Base-by-base conservation (phyloP, 768 basidiomycete species). In the Boletellus sp. region DNA sequence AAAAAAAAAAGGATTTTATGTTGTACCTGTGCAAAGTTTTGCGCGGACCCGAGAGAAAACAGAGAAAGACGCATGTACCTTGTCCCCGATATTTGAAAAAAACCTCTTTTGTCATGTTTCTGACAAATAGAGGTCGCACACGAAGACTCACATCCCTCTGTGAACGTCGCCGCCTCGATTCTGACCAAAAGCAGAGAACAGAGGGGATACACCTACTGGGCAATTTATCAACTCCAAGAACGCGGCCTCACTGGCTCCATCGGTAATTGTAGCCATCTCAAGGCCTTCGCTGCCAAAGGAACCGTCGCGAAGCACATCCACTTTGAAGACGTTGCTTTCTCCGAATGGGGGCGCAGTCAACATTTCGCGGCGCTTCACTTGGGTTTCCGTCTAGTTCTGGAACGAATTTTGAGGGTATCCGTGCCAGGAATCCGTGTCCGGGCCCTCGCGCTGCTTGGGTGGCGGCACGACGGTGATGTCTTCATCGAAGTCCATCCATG, bases 1-100 rank as follows among this genome's bases (percentile, higher is more conserved):
- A 60, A 83, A 84, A 58, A 79, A n/a, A 84, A 62, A 84, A 83
- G 0, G 83, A 83, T 53, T 84, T 82, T 49, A 84, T 70, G 37
- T 70, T 69, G 48, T 78, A 81, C 59, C 81, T 71, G 19, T 10
- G 12, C 38, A 26, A 26, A 1, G 22, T 1, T 40, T 4, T 34
- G n/a, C 23, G 3, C 3, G 13, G 17, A 36, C 15, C 17, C 5
- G 11, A n/a, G 12, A 38, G 31, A n/a, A n/a, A n/a, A n/a, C 4
- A 41, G 0, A 6, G 31, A 6, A 7, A 0, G n/a, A n/a, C n/a
- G n/a, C n/a, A n/a, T n/a, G 44, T 53, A 81, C 83, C 61, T 79
- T 33, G 76, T 70, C 10, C 83, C 81, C 6, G 83, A 65, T 72
- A 82, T 80, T 56, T 78, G 74, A 34, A 83, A n/a, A n/a, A 58